These are phyloP conservation scores for Sedum album DNA, from an alignment of 164 flowering plant genomes.

Conservation along the genomic window DNA sequence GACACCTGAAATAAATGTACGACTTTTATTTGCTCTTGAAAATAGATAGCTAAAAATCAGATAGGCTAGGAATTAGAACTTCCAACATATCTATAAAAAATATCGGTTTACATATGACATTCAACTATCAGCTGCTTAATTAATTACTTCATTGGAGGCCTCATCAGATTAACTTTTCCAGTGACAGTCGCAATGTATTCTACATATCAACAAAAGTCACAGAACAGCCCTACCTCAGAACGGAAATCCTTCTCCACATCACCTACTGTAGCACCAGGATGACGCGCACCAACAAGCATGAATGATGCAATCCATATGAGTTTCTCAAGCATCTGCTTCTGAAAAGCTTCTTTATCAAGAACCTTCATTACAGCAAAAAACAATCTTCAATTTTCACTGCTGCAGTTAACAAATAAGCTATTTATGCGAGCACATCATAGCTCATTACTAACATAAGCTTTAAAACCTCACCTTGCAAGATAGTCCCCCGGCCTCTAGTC, in stretches of 20 bases:
- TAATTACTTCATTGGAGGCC: background rate
- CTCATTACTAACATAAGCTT: background rate
- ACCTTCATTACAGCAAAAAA: conserved; percentile 32
- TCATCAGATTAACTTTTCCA: background rate
- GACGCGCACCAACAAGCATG: conserved; percentile 98
- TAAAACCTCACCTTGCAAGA: conserved; percentile 66
- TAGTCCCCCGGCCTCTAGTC: conserved; percentile 74
- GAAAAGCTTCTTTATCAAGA: conserved; percentile 79
- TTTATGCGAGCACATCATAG: background rate
- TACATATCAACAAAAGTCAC: background rate
- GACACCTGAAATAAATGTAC: conserved; percentile 47
- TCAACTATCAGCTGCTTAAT: background rate
- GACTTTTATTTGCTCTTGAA: too few species aligned
- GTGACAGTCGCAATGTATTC: background rate
- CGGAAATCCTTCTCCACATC: conserved; percentile 73
- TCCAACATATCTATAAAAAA: background rate
- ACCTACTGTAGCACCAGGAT: conserved; percentile 93
- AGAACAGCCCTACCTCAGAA: conserved; percentile 60
- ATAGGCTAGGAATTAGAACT: background rate
- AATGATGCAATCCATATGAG: conserved; percentile 92
- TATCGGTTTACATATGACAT: background rate
- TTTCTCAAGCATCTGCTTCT: conserved; percentile 96
- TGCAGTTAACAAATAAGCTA: background rate
- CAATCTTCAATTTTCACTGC: background rate
- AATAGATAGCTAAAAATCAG: background rate